Evolutionary conservation across 1,284 basidiomycete species (phyloP).

Genomic region (Cryptococcus sp.): DNA sequence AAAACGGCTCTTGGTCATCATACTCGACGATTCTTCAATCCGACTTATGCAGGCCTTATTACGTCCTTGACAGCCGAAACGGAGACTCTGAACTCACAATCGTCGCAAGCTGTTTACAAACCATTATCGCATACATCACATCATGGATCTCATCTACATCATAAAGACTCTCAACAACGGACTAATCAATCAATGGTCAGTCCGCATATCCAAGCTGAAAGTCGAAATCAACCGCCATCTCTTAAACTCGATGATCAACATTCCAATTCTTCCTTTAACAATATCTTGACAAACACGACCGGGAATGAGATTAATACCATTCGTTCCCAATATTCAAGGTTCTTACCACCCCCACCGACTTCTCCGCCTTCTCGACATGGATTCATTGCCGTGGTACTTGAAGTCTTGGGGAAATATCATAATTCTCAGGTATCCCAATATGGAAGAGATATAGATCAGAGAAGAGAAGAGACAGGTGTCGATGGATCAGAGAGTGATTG

Average conservation of each 20-base stretch:
- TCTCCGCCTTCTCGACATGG: conserved; percentile 31
- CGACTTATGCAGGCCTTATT: conserved; percentile 44
- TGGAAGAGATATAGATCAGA: conserved; percentile 17
- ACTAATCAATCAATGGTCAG: not conserved
- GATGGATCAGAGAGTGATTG: conserved; percentile 27
- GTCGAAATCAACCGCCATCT: not conserved
- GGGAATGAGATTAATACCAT: conserved; percentile 11
- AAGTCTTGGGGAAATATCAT: conserved; percentile 42
- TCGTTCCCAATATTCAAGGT: conserved; percentile 23
- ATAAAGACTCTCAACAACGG: not conserved
- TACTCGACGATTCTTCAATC: conserved; percentile 40
- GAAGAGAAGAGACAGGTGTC: conserved; percentile 7
- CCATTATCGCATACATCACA: not conserved
- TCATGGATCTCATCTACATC: not conserved
- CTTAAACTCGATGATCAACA: not conserved
- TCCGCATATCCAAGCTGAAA: not conserved
- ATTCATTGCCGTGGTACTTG: conserved; percentile 33
- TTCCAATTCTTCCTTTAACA: not conserved
- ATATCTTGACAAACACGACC: not conserved
- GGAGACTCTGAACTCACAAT: not conserved
- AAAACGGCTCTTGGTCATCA: conserved; percentile 40
- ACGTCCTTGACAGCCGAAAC: conserved; percentile 35
- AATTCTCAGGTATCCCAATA: conserved; percentile 16
- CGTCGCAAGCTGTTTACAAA: not conserved
- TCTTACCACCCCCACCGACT: conserved; percentile 35